Evolutionary conservation across 192 early-diverging fungal species (phyloP).

Genomic region (Gamsiella multidivaricata): DNA sequence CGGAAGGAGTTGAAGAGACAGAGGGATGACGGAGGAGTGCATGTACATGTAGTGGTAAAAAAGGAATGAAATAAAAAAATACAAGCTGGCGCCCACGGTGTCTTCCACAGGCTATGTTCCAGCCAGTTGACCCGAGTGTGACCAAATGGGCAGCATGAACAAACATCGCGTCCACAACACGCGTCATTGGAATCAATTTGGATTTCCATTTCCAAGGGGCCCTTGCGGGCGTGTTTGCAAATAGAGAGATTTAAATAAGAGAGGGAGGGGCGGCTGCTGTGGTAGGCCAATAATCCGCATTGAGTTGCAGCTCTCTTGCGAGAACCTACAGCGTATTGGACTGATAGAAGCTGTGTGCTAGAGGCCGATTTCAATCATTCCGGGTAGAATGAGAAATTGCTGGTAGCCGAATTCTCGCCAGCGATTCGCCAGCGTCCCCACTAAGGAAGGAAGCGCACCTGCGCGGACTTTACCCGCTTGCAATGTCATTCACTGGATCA

Average conservation of each 20-base stretch:
- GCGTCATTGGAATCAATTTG: too few relatives aligned
- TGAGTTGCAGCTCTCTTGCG: constrained; percentile 43
- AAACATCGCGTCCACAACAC: too few relatives aligned
- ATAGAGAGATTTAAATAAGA: too few relatives aligned
- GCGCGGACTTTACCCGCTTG: constrained; percentile 57
- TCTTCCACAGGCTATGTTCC: too few relatives aligned
- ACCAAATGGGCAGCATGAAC: too few relatives aligned
- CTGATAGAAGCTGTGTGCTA: constrained; percentile 54
- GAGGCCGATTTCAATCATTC: constrained; percentile 54
- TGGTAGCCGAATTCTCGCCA: constrained; percentile 53
- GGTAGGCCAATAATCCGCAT: constrained; percentile 57
- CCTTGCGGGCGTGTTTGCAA: too few relatives aligned
- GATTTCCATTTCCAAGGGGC: too few relatives aligned
- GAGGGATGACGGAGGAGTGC: neutral
- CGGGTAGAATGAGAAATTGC: constrained; percentile 31
- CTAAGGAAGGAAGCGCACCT: constrained; percentile 38
- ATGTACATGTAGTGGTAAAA: neutral
- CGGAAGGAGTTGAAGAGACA: neutral
- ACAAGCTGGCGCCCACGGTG: too few relatives aligned
- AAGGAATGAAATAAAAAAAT: neutral
- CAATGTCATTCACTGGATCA: constrained; percentile 31
- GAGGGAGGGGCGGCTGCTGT: constrained; percentile 33
- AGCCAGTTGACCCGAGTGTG: too few relatives aligned
- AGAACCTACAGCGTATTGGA: constrained; percentile 54
- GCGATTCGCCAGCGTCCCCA: constrained; percentile 45